A percentile compares a stretch with the other conserved stretches of the same genome.
Conservation (phyloP, 1,139 yeast species). For the Diutina sp. region DNA sequence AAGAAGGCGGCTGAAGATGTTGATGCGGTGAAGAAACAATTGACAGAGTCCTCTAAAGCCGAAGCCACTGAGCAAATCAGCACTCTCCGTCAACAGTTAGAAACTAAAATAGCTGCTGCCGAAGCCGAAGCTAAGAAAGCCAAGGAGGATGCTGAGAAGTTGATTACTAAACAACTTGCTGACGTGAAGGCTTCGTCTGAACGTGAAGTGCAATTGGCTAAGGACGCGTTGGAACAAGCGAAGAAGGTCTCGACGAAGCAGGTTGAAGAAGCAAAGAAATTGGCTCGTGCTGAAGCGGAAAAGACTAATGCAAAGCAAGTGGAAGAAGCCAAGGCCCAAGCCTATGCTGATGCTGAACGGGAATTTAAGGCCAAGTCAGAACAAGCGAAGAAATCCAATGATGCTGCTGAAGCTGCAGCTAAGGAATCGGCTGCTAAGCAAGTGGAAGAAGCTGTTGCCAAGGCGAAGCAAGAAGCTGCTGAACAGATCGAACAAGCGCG, state of each 20-base stretch:
- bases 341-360: not conserved
- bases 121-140: not conserved
- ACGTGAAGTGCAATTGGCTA: not conserved
- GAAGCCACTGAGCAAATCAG: not conserved
- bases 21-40: not conserved
- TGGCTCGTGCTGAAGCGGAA: not conserved
- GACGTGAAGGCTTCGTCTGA: not conserved
- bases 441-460: not conserved
- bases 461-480: not conserved
- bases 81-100: not conserved
- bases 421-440: slow-evolving; percentile 2
- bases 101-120: not conserved
- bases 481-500: not conserved
- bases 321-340: not conserved
- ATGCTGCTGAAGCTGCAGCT: not conserved
- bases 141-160: not conserved
- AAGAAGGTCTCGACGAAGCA: not conserved
- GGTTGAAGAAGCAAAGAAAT: not conserved
- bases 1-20: not conserved
- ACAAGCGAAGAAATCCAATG: not conserved
- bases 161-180: not conserved
- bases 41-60: not conserved
- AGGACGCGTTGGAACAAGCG: not conserved
- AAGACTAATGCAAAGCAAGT: not conserved
- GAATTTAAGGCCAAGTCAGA: not conserved